A percentile compares a stretch with the other conserved stretches of the same genome.
Conservation (phyloP, 164 flowering plant species). For the Amborella trichopoda region DNA sequence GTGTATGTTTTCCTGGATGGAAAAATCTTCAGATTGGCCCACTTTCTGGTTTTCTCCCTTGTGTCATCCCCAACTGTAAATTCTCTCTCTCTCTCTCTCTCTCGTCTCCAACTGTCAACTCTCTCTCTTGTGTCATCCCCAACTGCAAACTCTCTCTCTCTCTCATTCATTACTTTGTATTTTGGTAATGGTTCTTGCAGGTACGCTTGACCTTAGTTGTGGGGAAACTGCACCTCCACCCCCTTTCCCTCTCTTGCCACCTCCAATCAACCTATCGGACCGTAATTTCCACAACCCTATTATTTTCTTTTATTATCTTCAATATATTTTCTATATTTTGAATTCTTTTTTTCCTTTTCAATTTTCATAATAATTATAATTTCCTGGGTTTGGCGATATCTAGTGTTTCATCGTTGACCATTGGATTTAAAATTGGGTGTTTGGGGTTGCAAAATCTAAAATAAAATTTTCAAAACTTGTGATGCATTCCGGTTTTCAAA, state of each 20-base stretch:
- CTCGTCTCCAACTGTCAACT: constrained; percentile 29
- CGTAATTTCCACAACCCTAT: constrained; percentile 7
- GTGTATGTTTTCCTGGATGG: constrained; percentile 37
- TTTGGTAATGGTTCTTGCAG: constrained; percentile 11
- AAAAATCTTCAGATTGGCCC: constrained; percentile 18
- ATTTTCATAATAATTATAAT: too few species aligned
- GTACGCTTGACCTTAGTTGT: constrained; percentile 23
- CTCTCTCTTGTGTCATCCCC: too few species aligned
- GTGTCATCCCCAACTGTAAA: too few species aligned
- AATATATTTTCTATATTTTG: too few species aligned
- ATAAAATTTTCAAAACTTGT: not conserved
- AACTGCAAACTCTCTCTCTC: constrained; percentile 10
- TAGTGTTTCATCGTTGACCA: not conserved
- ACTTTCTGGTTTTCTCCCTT: constrained; percentile 10
- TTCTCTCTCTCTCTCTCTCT: too few species aligned
- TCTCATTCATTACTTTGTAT: not conserved
- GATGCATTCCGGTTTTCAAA: not conserved
- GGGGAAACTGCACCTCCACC: constrained; percentile 10
- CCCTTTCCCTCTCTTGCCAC: constrained; percentile 5
- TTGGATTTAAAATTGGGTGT: not conserved
- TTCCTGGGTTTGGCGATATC: not conserved
- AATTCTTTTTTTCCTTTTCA: too few species aligned
- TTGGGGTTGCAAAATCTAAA: not conserved
- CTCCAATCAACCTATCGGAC: constrained; percentile 2
- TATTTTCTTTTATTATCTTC: not conserved